Evolutionary conservation across 2,329 filamentous ascomycete genomes (phyloP), one percentile per base, ranked within the genome.

Genomic region (Ilyonectria robusta): DNA sequence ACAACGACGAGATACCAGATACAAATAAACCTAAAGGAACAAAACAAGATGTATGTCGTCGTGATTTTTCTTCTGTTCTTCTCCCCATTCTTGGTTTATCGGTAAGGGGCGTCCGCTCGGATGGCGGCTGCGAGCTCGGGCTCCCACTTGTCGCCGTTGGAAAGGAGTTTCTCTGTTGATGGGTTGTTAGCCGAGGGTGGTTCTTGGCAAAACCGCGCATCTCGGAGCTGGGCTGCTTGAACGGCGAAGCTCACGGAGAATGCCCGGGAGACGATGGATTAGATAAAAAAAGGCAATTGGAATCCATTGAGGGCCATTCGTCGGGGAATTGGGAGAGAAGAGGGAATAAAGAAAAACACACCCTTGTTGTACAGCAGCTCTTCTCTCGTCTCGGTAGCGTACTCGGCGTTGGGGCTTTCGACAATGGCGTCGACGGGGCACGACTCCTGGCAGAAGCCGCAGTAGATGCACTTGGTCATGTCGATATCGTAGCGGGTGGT

Each of bases 391-490:
- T 89, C 88, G 44, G 88, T 90, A 47, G 87, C 84, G 75, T 90
- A 90, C 79, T 90, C 88, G 75, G 88, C 87, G 75, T 90, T 90
- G 72, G 88, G 88, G 55, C 85, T 88, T 81, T 90, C 88, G 62
- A 90, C 88, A 73, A 89, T 99, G 67, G 96, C 96, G 84, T 99
- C 96, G 62, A 99, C 96, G 50, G 96, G 96, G 85, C 96, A 99
- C 72, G 94, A 97, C 87, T 99, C 96, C 86, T 98, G 95, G 89
- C 96, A 98, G 86, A 97, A 97, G 58, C 96, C 96, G 82, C 96
- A 98, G 90, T 98, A 99, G 84, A 99, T 99, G 86, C 96, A 99
- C 89, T 99, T 99, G 79, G 96, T 98, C 96, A 99, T 99, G 85
- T 99, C 96, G 80, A 99, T 98, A 82, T 99, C 96, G 85, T 99